Conservation (phyloP, 2,329 filamentous ascomycete species). For the Tolypocladium inflatum region DNA sequence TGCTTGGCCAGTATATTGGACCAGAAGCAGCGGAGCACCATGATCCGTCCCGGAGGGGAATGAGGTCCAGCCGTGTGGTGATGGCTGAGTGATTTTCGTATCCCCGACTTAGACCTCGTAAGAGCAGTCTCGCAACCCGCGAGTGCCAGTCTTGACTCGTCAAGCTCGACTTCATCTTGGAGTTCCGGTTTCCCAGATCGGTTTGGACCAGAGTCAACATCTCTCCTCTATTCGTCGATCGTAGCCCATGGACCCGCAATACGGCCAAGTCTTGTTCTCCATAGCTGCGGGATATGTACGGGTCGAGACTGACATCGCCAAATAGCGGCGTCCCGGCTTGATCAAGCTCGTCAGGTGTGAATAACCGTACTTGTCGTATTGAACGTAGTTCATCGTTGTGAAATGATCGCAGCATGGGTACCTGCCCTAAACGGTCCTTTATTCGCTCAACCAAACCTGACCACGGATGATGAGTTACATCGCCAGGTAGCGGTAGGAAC, state of each 20-base stretch:
- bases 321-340: background rate
- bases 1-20: background rate
- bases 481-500: background rate
- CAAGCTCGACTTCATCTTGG: background rate
- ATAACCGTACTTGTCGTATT: background rate
- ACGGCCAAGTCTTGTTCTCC: background rate
- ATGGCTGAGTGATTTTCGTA: background rate
- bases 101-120: background rate
- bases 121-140: background rate
- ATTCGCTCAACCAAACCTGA: background rate
- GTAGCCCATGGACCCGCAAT: background rate
- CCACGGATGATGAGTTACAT: background rate
- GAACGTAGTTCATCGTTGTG: background rate
- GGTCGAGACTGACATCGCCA: background rate
- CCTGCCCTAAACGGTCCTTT: background rate
- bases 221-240: background rate
- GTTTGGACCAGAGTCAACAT: background rate
- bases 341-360: background rate
- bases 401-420: background rate
- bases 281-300: background rate
- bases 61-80: background rate
- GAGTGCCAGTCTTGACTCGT: background rate
- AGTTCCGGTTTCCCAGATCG: background rate
- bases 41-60: background rate
- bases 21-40: background rate